Evolutionary conservation across 202 grass and related monocot species (phyloP).

Genomic region (Panicum virgatum): DNA sequence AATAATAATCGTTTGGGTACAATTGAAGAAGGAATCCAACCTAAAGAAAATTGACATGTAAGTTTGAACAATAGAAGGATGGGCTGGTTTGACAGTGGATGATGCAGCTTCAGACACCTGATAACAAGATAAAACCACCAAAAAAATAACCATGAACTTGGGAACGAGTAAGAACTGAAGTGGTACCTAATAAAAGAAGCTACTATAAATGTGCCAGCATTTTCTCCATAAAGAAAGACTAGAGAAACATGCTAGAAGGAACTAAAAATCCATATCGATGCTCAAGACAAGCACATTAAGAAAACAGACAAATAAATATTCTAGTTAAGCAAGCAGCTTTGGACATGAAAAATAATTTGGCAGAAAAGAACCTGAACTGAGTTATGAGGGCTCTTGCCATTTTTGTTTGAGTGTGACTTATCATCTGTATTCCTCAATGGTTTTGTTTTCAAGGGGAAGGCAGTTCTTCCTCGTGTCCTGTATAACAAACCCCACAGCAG

Average conservation of each 20-base stretch:
- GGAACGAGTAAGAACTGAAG: background rate
- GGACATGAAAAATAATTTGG: background rate
- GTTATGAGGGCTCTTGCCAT: conserved; percentile 36
- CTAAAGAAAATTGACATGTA: conserved; percentile 92
- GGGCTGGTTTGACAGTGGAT: conserved; percentile 31
- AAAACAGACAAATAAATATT: conserved; percentile 30
- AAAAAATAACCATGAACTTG: conserved; percentile 11
- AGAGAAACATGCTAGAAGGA: conserved; percentile 27
- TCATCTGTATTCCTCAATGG: conserved; percentile 43
- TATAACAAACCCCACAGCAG: conserved; percentile 56
- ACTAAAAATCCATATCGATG: conserved; percentile 6
- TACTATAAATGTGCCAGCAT: background rate
- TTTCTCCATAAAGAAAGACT: background rate
- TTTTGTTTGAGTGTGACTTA: conserved; percentile 41
- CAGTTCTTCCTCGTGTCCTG: conserved; percentile 54
- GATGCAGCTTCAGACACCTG: conserved; percentile 52
- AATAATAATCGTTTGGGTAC: conserved; percentile 35
- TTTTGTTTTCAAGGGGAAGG: conserved; percentile 38
- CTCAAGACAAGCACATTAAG: background rate
- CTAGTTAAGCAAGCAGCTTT: conserved; percentile 20
- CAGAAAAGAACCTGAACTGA: conserved; percentile 52
- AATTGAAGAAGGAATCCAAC: conserved; percentile 44
- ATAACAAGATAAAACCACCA: conserved; percentile 30
- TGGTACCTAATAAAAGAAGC: background rate
- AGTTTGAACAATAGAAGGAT: conserved; percentile 75